These are phyloP conservation scores for Blastobotrys elegans DNA, from an alignment of 1,139 yeast genomes.

Conservation along the genomic window DNA sequence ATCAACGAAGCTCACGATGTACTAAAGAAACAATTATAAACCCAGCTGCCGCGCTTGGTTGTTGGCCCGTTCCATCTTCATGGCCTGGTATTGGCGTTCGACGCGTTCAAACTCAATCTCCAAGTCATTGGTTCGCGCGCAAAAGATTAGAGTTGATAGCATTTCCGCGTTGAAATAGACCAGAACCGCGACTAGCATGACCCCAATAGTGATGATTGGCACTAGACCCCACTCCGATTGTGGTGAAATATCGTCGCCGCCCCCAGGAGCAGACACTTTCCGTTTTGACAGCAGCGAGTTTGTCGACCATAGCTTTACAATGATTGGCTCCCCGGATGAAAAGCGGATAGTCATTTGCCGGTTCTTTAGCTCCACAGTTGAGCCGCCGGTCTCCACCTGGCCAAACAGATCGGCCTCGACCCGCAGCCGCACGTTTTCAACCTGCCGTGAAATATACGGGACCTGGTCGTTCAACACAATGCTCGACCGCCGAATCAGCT, in stretches of 20 bases:
- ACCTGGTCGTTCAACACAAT: constrained; percentile 5
- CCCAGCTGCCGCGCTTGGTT: too few relatives aligned
- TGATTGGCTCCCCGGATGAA: not conserved
- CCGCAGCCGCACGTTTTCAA: constrained; percentile 1
- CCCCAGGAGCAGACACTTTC: not conserved
- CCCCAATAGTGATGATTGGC: not conserved
- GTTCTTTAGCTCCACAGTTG: not conserved
- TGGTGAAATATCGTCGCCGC: not conserved
- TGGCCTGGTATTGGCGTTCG: not conserved
- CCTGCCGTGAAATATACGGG: constrained; percentile 4
- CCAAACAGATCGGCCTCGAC: not conserved
- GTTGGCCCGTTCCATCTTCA: not conserved
- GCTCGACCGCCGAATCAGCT: not conserved
- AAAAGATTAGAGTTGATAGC: not conserved
- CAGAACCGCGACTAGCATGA: not conserved
- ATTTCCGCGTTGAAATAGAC: not conserved
- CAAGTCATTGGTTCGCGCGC: not conserved
- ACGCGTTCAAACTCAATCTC: constrained; percentile 1
- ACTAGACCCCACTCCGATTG: not conserved
- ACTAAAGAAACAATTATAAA: constrained; percentile 37
- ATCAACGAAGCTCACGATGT: constrained; percentile 71
- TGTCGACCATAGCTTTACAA: constrained; percentile 22
- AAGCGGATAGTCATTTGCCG: not conserved
- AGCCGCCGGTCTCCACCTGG: not conserved
- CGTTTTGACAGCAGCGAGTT: not conserved